Evolutionary conservation across 352 stramenopile genomes (phyloP).

Genomic region (Aphanomyces stellatus): DNA sequence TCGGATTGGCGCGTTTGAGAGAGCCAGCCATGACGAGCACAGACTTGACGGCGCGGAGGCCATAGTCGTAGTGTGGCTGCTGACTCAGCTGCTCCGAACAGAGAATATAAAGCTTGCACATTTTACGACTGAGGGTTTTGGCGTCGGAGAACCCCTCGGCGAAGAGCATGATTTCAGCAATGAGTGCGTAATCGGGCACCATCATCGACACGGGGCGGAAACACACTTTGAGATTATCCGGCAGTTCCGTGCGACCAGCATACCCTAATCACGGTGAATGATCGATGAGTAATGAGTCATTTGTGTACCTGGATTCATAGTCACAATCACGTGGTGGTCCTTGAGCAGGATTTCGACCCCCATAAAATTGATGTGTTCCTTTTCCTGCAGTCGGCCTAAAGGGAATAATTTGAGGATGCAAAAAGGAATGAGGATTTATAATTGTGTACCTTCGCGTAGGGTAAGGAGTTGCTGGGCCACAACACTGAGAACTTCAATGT

Average conservation of each 20-base stretch:
- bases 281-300: background rate
- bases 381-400: conserved; percentile 49
- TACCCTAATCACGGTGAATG: conserved; percentile 56
- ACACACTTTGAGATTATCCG: conserved; percentile 94
- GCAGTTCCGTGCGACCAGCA: conserved; percentile 91
- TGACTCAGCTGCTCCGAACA: conserved; percentile 91
- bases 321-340: conserved; percentile 96
- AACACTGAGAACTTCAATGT: conserved; percentile 91
- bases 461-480: conserved; percentile 88
- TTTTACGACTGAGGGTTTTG: conserved; percentile 91
- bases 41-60: conserved; percentile 86
- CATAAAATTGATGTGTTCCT: conserved; percentile 93
- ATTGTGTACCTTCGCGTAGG: conserved; percentile 50
- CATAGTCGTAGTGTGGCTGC: conserved; percentile 94
- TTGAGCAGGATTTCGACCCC: conserved; percentile 93
- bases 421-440: too few species aligned
- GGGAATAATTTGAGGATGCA: background rate
- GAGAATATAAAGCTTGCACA: conserved; percentile 92
- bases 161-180: conserved; percentile 97
- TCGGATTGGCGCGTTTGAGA: conserved; percentile 74
- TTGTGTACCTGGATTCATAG: conserved; percentile 85
- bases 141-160: conserved; percentile 93
- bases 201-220: conserved; percentile 96
- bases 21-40: conserved; percentile 89
- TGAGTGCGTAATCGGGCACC: conserved; percentile 92